Evolutionary conservation across 2,329 filamentous ascomycete species (phyloP), one percentile per base, ranked within the genome.

Genomic region (Parafenestella ontariensis): DNA sequence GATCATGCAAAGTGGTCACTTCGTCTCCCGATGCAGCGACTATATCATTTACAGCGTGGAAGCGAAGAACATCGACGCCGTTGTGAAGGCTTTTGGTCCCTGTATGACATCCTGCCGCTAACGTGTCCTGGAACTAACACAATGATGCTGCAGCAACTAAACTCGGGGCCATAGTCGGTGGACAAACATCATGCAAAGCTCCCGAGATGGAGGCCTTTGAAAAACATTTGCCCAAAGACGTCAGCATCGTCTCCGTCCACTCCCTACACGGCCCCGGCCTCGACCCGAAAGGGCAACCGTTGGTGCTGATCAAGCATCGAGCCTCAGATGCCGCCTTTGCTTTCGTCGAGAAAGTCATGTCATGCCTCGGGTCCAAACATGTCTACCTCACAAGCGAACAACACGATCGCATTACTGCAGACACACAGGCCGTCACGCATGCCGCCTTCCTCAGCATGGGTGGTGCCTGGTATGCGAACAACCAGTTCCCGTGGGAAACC

Each of bases 21-120:
- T 94, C 76, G 95, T 99, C 69, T 97, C 95, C 68, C 88, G 95
- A 79, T 88, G 89, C 77, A 97, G 93, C 88, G 94, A 98, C 83
- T 98, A 93, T 78, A 96, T 97, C 79, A 92, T 99, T 75, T 99
- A 99, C 84, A 96, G 90, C 78, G 95, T 99, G 77, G 94, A 98
- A 79, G 95, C 95, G 58, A 92, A 92, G 68, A 86, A 89, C 63
- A 96, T 99, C 76, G 90, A 92, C 74, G 85, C 84, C 64, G 91
- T 97, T 68, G 95, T 97, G 70, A 89, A 89, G 59, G 83, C 89
- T 69, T 99, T 92, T 77, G 95, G 93, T 61, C 94, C 94, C 68
- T 97, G 92, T 96, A 92, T 82, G 89, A 49, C 26, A 77, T 48
- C 54, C 36, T 40, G 39, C 20, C 39, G 33, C 46, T 42, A 41